These are phyloP conservation scores for Leptomonas seymouri DNA, from an alignment of 208 protist species.

Conservation along the genomic window DNA sequence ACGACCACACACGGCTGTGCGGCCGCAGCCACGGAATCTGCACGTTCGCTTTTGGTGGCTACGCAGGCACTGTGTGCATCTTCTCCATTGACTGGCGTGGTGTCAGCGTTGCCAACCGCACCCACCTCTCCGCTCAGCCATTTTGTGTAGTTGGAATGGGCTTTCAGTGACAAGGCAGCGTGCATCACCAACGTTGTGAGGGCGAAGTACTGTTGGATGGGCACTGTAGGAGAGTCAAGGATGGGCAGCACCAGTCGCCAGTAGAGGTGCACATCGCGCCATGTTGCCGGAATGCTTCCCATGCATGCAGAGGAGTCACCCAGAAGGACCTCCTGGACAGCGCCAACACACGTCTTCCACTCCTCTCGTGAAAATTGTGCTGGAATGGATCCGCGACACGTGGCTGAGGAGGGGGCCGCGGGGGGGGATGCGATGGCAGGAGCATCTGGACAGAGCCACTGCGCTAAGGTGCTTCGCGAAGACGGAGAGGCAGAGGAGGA, in stretches of 20 bases:
- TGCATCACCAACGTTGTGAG: slow-evolving; percentile 33
- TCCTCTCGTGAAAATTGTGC: not conserved
- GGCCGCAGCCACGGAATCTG: not conserved
- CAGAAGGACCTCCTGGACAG: slow-evolving; percentile 21
- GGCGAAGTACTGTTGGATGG: slow-evolving; percentile 20
- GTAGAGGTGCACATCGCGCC: slow-evolving; percentile 17
- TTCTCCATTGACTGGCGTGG: not conserved
- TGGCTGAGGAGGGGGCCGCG: not conserved
- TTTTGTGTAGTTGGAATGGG: not conserved
- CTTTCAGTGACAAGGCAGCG: slow-evolving; percentile 22
- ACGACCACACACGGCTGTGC: slow-evolving; percentile 49
- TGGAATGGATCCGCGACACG: slow-evolving; percentile 1
- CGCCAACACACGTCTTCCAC: slow-evolving; percentile 9
- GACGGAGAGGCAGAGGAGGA: not conserved
- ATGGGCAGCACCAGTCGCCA: slow-evolving; percentile 44
- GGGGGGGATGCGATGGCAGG: slow-evolving; percentile 1
- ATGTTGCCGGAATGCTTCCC: not conserved
- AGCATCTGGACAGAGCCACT: slow-evolving; percentile 19
- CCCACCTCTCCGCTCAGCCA: not conserved
- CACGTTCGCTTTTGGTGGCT: not conserved
- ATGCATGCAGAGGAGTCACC: slow-evolving; percentile 4
- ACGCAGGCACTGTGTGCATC: not conserved
- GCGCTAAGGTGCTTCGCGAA: not conserved
- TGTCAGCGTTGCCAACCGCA: not conserved
- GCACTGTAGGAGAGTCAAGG: slow-evolving; percentile 23